phyloP scores from a whole-genome alignment of 306 rosid species.

The Pyrus bretschneideri region DNA sequence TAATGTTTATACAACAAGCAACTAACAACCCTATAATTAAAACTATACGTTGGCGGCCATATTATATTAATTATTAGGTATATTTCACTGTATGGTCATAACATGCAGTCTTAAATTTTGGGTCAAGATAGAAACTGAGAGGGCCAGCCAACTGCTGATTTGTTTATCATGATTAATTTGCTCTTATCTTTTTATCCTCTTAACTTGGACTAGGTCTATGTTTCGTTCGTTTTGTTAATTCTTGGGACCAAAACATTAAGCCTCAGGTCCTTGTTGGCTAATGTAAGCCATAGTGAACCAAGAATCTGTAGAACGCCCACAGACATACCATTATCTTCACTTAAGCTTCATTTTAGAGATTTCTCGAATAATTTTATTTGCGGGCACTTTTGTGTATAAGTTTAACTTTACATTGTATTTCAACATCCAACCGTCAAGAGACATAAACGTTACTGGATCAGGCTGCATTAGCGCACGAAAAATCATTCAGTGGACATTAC shows the following conservation, averaged over 20 bases:
- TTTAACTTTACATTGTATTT: no score
- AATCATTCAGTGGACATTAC: no score
- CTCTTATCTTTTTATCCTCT: constrained; percentile 1
- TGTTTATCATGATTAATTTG: neutral
- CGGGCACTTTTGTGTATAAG: neutral
- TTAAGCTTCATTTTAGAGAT: no score
- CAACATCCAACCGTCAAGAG: neutral
- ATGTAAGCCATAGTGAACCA: neutral
- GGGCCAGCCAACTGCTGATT: neutral
- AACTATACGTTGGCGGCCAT: constrained; percentile 3
- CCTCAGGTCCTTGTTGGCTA: neutral
- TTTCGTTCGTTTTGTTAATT: neutral
- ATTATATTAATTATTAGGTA: neutral
- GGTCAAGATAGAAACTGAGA: neutral
- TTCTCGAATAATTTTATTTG: neutral
- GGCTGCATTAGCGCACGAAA: no score
- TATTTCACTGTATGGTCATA: neutral
- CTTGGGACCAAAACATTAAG: neutral
- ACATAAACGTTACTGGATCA: no score
- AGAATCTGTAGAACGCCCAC: neutral
- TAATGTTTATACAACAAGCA: neutral
- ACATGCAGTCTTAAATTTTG: neutral
- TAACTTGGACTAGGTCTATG: constrained; percentile 3
- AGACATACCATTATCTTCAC: neutral
- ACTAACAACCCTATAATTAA: neutral